These are phyloP conservation scores for Suillus brevipes DNA, from an alignment of 768 basidiomycete species.

Conservation along the genomic window DNA sequence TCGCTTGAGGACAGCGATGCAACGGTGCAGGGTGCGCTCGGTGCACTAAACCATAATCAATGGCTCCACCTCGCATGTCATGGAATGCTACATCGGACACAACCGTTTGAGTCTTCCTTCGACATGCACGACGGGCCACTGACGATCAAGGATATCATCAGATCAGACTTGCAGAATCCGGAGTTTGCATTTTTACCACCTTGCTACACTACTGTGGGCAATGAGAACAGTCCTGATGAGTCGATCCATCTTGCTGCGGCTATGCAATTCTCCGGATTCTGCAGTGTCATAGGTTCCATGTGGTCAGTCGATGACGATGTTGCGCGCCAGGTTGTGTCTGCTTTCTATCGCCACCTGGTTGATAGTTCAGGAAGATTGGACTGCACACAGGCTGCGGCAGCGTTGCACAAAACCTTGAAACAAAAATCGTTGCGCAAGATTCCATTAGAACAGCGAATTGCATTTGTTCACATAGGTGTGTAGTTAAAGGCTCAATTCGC, in stretches of 20 bases:
- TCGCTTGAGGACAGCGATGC: background rate
- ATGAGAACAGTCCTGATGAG: background rate
- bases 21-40: background rate
- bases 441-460: background rate
- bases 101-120: background rate
- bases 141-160: background rate
- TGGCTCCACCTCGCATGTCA: background rate
- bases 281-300: background rate
- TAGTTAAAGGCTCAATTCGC: background rate
- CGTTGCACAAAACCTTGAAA: background rate
- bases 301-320: background rate
- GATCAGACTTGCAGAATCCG: background rate
- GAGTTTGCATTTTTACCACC: background rate
- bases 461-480: too few relatives aligned
- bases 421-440: background rate
- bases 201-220: background rate
- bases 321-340: background rate
- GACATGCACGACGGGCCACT: background rate
- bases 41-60: background rate
- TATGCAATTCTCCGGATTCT: background rate
- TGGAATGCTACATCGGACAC: background rate
- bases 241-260: background rate
- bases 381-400: background rate
- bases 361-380: background rate
- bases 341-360: background rate